Base-by-base conservation (phyloP, 2,329 filamentous ascomycete species). In the Zymoseptoria tritici region DNA sequence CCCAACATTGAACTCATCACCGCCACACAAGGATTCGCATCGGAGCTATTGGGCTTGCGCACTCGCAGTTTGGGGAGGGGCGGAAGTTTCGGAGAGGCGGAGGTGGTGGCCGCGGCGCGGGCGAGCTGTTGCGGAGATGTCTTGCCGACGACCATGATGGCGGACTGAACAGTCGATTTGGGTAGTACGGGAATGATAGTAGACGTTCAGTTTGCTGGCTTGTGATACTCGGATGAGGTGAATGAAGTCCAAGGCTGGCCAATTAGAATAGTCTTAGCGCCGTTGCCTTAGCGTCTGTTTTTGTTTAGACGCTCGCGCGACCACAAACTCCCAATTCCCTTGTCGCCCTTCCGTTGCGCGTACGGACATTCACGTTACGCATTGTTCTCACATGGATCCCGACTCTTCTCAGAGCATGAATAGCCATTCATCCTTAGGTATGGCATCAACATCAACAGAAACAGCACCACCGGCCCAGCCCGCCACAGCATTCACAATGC, bases 1-100 rank as follows among this genome's bases (percentile, higher is more conserved):
- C 85, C 85, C 68, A 88, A 74, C 68, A 88, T 83, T 56, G 83
- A 82, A 55, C 80, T 81, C 87, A 90, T 89, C 52, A 86, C 77
- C 16, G 81, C 80, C 55, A 87, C 72, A 70, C 87, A 90, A 57
- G 86, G 83, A 71, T 87, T 88, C 63, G 76, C 75, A 68, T 85
- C 80, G 64, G 82, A 76, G 67, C 82, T 79, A 68, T 88, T 85
- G 55, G 86, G 85, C 66, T 82, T 79, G 65, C 83, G 81, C 55
- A 90, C 81, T 68, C 84, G 83, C 60, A 90, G 80, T 70, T 86
- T 84, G 4, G 79, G 81, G 2, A 86, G 77, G 20, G 83, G 83
- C 46, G 83, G 83, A 13, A 86, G 77, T 63, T 80, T 79, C 49
- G 80, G 78, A 4, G 62, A 52, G 6, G 66, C 53, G 20, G 52